Evolutionary conservation across 768 basidiomycete genomes (phyloP).

Genomic region (Hebeloma cylindrosporum): DNA sequence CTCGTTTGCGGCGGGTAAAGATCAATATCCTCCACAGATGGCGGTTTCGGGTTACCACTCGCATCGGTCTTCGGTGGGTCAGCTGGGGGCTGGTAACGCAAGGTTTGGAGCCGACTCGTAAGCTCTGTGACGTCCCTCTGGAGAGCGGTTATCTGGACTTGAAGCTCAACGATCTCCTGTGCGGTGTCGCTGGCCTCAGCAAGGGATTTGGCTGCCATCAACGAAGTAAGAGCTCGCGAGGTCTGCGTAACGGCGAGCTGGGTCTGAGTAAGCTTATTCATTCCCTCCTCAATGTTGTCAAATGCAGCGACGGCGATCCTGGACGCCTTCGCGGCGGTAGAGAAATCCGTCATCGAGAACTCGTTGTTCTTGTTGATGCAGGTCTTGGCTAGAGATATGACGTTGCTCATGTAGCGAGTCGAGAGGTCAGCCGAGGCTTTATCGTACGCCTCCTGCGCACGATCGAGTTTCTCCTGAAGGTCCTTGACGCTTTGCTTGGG

Average conservation of each 20-base stretch:
- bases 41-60: too few relatives aligned
- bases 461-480: constrained; percentile 18
- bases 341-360: constrained; percentile 12
- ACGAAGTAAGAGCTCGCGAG: constrained; percentile 18
- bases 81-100: constrained; percentile 7
- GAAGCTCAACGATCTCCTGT: constrained; percentile 17
- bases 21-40: background rate
- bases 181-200: constrained; percentile 21
- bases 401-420: constrained; percentile 19
- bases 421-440: constrained; percentile 20
- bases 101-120: constrained; percentile 15
- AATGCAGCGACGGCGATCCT: too few relatives aligned
- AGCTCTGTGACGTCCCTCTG: constrained; percentile 20
- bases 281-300: too few relatives aligned
- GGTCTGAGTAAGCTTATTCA: too few relatives aligned
- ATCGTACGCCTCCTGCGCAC: constrained; percentile 17
- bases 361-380: constrained; percentile 16
- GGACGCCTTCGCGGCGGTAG: too few relatives aligned
- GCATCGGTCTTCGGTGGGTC: too few relatives aligned
- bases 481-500: constrained; percentile 18
- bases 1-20: background rate
- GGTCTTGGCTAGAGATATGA: constrained; percentile 24
- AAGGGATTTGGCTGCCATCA: constrained; percentile 17
- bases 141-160: constrained; percentile 16
- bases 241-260: constrained; percentile 9